A percentile compares a stretch with the other conserved stretches of the same genome.
Conservation (phyloP, 148 eudicot species). For the Arctostaphylos glauca region DNA sequence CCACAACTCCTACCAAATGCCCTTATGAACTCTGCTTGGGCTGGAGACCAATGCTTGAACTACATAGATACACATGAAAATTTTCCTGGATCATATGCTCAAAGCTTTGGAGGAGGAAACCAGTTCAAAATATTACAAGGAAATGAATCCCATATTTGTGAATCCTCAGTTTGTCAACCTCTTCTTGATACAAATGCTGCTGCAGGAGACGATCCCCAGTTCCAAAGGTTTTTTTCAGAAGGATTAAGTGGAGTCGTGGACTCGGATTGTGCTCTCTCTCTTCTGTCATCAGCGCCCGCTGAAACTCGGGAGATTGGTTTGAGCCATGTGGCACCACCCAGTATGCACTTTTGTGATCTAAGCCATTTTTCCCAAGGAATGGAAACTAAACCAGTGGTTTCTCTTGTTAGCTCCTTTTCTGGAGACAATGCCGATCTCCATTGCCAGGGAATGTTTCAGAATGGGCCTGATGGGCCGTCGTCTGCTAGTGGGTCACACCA, state of each 20-base stretch:
- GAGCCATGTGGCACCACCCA: constrained; percentile 32
- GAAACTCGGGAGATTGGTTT: constrained; percentile 43
- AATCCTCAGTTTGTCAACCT: constrained; percentile 38
- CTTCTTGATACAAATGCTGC: constrained; percentile 32
- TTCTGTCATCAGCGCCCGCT: constrained; percentile 86
- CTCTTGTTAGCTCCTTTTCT: constrained; percentile 12
- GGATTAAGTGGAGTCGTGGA: constrained; percentile 42
- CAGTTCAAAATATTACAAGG: constrained; percentile 54
- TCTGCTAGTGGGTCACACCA: constrained; percentile 46
- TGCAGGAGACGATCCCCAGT: constrained; percentile 23
- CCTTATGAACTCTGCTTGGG: constrained; percentile 45
- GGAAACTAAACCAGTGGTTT: constrained; percentile 20
- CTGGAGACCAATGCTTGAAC: constrained; percentile 21
- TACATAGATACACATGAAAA: constrained; percentile 12
- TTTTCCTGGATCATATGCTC: constrained; percentile 29
- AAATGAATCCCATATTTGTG: constrained; percentile 27
- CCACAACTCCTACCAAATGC: constrained; percentile 46
- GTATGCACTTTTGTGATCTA: constrained; percentile 31
- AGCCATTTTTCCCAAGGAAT: constrained; percentile 31
- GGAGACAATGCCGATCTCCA: constrained; percentile 25
- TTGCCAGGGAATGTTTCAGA: constrained; percentile 45
- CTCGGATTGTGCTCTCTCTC: constrained; percentile 94
- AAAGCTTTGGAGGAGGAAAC: constrained; percentile 33
- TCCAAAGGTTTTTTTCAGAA: constrained; percentile 27
- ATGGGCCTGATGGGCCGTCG: constrained; percentile 44